A percentile compares a stretch with the other conserved stretches of the same genome.
phyloP scores from a whole-genome alignment of 257 asterid genomes.

The Lantana camara region DNA sequence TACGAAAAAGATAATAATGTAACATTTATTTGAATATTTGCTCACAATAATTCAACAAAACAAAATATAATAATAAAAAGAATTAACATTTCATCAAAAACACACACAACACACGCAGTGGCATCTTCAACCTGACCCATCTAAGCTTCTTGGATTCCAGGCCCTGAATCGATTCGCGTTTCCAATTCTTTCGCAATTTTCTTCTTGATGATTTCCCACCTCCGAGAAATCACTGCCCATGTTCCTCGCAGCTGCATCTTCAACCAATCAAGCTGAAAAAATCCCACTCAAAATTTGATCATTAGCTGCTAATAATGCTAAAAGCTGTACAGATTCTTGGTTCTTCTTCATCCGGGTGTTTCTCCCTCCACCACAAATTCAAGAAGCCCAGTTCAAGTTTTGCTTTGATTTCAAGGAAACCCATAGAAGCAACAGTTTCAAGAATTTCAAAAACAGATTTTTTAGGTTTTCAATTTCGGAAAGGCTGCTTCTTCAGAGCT shows the following conservation, averaged over 20 bases:
- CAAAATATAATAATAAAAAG: too few relatives aligned
- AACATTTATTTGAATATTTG: too few relatives aligned
- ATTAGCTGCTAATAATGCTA: constrained; percentile 53
- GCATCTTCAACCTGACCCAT: constrained; percentile 28
- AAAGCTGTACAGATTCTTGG: constrained; percentile 80
- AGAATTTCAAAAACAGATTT: constrained; percentile 27
- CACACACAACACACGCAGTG: too few relatives aligned
- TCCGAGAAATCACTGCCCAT: constrained; percentile 14
- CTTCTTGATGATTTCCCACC: constrained; percentile 12
- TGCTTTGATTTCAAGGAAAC: constrained; percentile 52
- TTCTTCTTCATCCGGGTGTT: constrained; percentile 65
- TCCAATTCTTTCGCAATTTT: background rate
- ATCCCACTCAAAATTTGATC: background rate
- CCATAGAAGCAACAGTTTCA: constrained; percentile 35
- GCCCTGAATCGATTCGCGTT: background rate
- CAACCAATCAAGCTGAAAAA: constrained; percentile 19
- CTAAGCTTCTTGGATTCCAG: background rate
- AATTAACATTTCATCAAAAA: too few relatives aligned
- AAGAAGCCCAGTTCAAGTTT: constrained; percentile 53
- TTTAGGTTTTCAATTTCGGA: constrained; percentile 35
- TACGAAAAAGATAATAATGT: too few relatives aligned
- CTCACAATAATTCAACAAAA: too few relatives aligned
- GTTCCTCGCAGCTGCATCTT: constrained; percentile 4
- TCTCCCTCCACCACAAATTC: constrained; percentile 49
- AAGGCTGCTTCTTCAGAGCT: constrained; percentile 41